Base-by-base conservation (phyloP, 2,329 filamentous ascomycete species). In the Aspergillus piperis region DNA sequence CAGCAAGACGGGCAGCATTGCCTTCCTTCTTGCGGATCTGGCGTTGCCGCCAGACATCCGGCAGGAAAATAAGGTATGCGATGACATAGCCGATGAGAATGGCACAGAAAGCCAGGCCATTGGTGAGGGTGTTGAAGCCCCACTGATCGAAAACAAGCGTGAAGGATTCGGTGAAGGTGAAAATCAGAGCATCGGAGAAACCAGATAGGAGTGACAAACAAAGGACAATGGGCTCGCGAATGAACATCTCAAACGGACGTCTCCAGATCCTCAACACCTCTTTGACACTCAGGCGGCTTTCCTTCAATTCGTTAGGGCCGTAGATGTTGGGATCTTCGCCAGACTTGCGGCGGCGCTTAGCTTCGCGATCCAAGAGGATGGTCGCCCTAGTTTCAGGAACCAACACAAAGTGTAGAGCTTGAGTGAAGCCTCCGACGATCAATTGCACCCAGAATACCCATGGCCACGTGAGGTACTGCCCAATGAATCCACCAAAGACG, bases 391-490 rank as follows among this genome's bases (percentile, higher is more conserved):
- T 95, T 75, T 95, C 91, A 1, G 90, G 90, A 1, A 95, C 91
- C 6, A 86, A 81, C 60, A 90, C 69, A 53, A 89, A 78, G 71
- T 92, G 90, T 3, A 90, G 69, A 4, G 84, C 17, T 70, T 93
- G 90, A 2, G 91, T 85, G 36, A 85, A 82, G 8, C 77, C 88
- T n/a, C 91, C 90, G 56, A 94, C 87, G 66, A 93, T 92, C 64
- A 94, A 83, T 75, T 93, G 90, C 62, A 94, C 90, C 91, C 91
- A 95, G 73, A 94, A 92, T 57, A 83, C 86, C 89, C 89, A 92
- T 64, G 84, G 83, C 90, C 90, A 95, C 30, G 78, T 71, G 0
- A 90, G 80, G 65, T 86, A 86, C 38, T 84, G 75, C 72, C 92
- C 85, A 21, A 88, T 84, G 68, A 92, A 92, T 0, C 90, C 90